Conservation (phyloP, 1,284 basidiomycete genomes). For the Flammula alnicola region DNA sequence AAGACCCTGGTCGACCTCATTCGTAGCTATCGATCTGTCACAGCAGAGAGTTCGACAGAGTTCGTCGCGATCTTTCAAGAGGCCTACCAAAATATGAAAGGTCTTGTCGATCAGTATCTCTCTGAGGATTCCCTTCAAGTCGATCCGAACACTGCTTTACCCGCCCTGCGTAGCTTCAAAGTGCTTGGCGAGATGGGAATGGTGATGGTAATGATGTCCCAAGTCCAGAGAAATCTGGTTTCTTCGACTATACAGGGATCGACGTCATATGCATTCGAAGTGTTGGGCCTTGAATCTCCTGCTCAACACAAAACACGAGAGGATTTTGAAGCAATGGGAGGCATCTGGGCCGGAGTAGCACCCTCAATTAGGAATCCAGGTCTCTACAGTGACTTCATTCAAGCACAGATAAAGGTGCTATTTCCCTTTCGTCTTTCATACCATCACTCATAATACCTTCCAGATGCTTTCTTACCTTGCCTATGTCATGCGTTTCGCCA, state of each 20-base stretch:
- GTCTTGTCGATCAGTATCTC: conserved; percentile 80
- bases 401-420: conserved; percentile 89
- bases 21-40: conserved; percentile 71
- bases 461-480: conserved; percentile 94
- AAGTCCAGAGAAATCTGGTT: conserved; percentile 75
- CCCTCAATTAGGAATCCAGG: conserved; percentile 76
- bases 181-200: conserved; percentile 95
- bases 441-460: conserved; percentile 1
- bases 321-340: conserved; percentile 78
- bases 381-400: conserved; percentile 88
- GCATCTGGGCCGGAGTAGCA: conserved; percentile 88
- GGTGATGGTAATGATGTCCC: conserved; percentile 91
- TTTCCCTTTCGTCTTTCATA: conserved; percentile 2
- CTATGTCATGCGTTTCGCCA: conserved; percentile 81
- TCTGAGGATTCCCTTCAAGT: conserved; percentile 61
- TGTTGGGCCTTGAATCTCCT: conserved; percentile 82
- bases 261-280: conserved; percentile 77
- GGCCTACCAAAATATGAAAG: conserved; percentile 78
- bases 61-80: conserved; percentile 83
- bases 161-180: conserved; percentile 90
- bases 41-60: conserved; percentile 80
- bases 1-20: conserved; percentile 90
- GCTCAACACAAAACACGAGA: conserved; percentile 87
- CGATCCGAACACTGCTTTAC: conserved; percentile 63
- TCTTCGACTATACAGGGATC: conserved; percentile 76